phyloP scores from a whole-genome alignment of 768 basidiomycete species.

The Steccherinum ochraceum region DNA sequence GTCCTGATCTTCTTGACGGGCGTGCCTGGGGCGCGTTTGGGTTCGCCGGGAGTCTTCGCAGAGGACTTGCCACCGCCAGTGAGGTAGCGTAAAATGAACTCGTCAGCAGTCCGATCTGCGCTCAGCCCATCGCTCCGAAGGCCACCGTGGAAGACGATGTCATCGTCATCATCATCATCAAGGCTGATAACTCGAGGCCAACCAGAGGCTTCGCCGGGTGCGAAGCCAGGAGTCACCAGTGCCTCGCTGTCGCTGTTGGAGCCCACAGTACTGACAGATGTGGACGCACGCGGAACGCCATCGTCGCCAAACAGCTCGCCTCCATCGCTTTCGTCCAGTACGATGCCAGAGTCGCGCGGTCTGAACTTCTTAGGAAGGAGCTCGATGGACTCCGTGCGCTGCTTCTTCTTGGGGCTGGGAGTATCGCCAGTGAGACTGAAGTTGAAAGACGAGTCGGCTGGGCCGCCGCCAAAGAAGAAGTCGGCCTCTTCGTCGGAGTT shows the following conservation, averaged over 20 bases:
- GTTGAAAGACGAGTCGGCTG: slow-evolving; percentile 44
- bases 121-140: slow-evolving; percentile 5
- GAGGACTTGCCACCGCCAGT: slow-evolving; percentile 47
- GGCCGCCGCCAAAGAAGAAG: slow-evolving; percentile 30
- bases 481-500: slow-evolving; percentile 20
- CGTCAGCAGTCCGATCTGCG: slow-evolving; percentile 37
- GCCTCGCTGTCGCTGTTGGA: slow-evolving; percentile 56
- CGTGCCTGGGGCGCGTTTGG: slow-evolving; percentile 70
- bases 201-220: slow-evolving; percentile 46
- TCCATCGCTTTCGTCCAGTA: slow-evolving; percentile 52
- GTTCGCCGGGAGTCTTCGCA: slow-evolving; percentile 28
- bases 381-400: slow-evolving; percentile 18
- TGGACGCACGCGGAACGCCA: slow-evolving; percentile 50
- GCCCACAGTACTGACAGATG: slow-evolving; percentile 56
- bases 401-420: slow-evolving; percentile 44
- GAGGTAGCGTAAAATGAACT: slow-evolving; percentile 68
- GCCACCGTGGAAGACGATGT: slow-evolving; percentile 19
- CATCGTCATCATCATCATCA: slow-evolving; percentile 26
- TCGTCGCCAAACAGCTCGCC: slow-evolving; percentile 15
- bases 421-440: slow-evolving; percentile 51
- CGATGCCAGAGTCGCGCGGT: slow-evolving; percentile 62
- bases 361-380: slow-evolving; percentile 61
- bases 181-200: slow-evolving; percentile 49
- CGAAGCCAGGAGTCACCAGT: slow-evolving; percentile 62
- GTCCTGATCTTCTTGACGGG: slow-evolving; percentile 75